Evolutionary conservation across 306 rosid genomes (phyloP), one percentile per base, ranked within the genome.

Genomic region (Inga laurina): DNA sequence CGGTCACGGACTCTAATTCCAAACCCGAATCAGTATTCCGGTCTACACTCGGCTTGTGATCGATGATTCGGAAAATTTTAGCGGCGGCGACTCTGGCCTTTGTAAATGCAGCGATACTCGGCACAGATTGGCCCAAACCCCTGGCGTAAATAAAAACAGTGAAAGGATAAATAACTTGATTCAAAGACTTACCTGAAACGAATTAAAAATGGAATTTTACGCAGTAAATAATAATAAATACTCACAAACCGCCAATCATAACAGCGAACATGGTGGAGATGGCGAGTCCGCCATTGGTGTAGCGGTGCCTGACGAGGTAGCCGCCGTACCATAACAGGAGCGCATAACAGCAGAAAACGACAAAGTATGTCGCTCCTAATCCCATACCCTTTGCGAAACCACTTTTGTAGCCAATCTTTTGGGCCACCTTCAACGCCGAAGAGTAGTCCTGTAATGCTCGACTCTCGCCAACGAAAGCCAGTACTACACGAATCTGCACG

Each of bases 261-360:
- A 94, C 98, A 43, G 98, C 88, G 78, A 94, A 94, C 98, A 92
- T 94, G 80, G 98, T 94, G 85, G 98, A 80, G 44, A 94, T 92
- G 84, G 97, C 98, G 76, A 94, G 95, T 48, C 98, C 98, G 74
- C 98, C 98, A 82, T 94, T 92, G 67, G 98, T 92, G 87, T 87
- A 80, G 72, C 87, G 91, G 79, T 94, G 98, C 86, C 98, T 81
- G 65, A 94, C 97, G 3, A 94, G 90, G 85, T 92, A 94, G 70
- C 98, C 98, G 10, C 98, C 98, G 75, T 92, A 94, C 98, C 98
- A 94, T 4, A 94, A 88, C 75, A 94, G 85, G 88, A 94, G 98
- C 18, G 98, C 98, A 82, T 94, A 94, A 59, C 95, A 90, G 84
- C 98, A 94, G 88, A 94, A 94, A 45, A 94, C 98, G 19, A 94